Percentiles rank a stretch among this genome's conserved stretches.
Evolutionary conservation across 2,329 filamentous ascomycete species (phyloP).

Genomic region (Colletotrichum sp.): DNA sequence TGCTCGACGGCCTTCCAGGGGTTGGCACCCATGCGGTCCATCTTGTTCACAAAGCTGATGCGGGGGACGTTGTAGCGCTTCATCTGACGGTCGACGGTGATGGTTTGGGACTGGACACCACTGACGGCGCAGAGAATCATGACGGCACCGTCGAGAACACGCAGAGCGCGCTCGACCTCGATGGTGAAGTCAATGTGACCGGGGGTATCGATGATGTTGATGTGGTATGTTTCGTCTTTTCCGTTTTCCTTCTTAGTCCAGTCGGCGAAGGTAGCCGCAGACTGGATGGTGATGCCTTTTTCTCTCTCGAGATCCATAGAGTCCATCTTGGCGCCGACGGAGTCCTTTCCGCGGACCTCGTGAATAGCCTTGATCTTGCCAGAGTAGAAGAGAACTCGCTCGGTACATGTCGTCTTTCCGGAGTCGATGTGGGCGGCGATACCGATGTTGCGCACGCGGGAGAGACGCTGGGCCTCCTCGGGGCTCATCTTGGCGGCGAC

Average conservation of each 20-base stretch:
- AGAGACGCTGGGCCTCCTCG: conserved; percentile 77
- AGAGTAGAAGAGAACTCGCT: conserved; percentile 97
- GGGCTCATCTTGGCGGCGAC: conserved; percentile 82
- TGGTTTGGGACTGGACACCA: conserved; percentile 96
- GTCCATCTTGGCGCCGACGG: conserved; percentile 98
- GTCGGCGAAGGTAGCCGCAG: conserved; percentile 96
- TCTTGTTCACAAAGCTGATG: conserved; percentile 98
- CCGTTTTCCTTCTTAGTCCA: conserved; percentile 89
- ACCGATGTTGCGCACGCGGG: conserved; percentile 92
- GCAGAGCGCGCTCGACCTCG: conserved; percentile 92
- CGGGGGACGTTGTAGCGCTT: conserved; percentile 95
- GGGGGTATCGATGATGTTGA: conserved; percentile 98
- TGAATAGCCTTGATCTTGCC: conserved; percentile 96
- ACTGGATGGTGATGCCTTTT: conserved; percentile 99
- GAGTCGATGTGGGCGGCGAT: conserved; percentile 99
- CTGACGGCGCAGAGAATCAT: conserved; percentile 99
- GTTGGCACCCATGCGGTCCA: conserved; percentile 98
- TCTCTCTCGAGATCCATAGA: conserved; percentile 99
- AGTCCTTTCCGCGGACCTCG: conserved; percentile 93
- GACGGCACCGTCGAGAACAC: conserved; percentile 94
- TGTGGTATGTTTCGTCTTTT: conserved; percentile 89
- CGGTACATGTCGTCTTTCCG: conserved; percentile 95
- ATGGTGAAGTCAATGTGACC: conserved; percentile 99
- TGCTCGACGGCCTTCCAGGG: conserved; percentile 97
- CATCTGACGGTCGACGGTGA: conserved; percentile 98